A percentile compares a stretch with the other conserved stretches of the same genome.
These are phyloP conservation scores for Phialophora chinensis DNA, from an alignment of 2,329 filamentous ascomycete species.

Conservation along the genomic window DNA sequence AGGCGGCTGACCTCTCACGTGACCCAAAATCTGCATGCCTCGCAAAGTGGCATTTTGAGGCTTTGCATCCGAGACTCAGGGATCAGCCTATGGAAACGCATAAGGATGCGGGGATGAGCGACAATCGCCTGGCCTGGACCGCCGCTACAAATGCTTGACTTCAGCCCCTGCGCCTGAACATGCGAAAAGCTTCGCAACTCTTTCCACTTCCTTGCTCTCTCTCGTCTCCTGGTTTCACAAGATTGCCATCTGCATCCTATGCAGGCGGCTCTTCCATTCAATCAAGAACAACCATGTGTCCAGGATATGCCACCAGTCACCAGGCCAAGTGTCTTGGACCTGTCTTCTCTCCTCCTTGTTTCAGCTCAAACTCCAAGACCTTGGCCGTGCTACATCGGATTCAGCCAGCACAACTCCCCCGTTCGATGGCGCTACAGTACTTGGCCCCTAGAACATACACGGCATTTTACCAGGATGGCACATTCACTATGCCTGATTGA, in stretches of 20 bases:
- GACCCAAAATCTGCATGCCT: too few species aligned
- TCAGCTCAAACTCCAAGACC: conserved; percentile 14
- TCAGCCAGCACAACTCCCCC: not conserved
- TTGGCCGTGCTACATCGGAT: not conserved
- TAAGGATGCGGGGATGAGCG: too few species aligned
- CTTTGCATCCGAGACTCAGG: not conserved
- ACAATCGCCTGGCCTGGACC: not conserved
- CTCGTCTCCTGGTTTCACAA: conserved; percentile 9
- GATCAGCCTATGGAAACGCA: not conserved
- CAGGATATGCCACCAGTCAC: not conserved
- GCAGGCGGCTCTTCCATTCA: not conserved
- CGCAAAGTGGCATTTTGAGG: not conserved
- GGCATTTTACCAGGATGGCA: conserved; percentile 6
- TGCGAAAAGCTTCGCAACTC: not conserved
- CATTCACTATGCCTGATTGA: conserved; percentile 1
- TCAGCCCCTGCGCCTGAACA: conserved; percentile 4
- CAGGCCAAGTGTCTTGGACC: not conserved
- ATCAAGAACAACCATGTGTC: not conserved
- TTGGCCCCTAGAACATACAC: conserved; percentile 10
- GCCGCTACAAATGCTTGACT: conserved; percentile 9
- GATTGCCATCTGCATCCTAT: not conserved
- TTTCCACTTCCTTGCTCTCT: conserved; percentile 1
- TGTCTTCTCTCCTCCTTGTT: not conserved
- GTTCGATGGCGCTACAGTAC: conserved; percentile 4
- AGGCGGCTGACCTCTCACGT: too few species aligned